phyloP scores from a whole-genome alignment of 1,284 basidiomycete genomes.

The Trichosporon asahii region DNA sequence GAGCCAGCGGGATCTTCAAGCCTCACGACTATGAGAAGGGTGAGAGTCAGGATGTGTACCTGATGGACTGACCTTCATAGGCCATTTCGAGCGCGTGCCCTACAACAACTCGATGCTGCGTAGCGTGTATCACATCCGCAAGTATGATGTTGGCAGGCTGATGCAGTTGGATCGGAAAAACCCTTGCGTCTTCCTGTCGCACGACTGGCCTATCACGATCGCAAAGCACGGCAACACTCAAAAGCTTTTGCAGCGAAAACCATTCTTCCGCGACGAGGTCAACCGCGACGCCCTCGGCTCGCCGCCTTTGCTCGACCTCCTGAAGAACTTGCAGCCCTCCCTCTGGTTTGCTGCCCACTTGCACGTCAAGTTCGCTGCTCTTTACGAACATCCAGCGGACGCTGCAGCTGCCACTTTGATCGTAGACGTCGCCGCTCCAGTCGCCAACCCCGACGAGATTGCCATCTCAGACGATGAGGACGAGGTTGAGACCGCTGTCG shows the following conservation, averaged over 20 bases:
- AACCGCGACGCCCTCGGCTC: slow-evolving; percentile 69
- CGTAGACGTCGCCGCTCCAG: not conserved
- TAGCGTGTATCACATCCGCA: slow-evolving; percentile 86
- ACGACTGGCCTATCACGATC: slow-evolving; percentile 93
- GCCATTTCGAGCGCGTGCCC: slow-evolving; percentile 58
- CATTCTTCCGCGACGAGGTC: slow-evolving; percentile 72
- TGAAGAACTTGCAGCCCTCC: slow-evolving; percentile 70
- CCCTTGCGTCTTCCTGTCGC: slow-evolving; percentile 74
- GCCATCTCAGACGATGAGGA: slow-evolving; percentile 60
- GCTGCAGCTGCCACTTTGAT: slow-evolving; percentile 4
- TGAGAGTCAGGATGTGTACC: slow-evolving; percentile 46
- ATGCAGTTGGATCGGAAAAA: slow-evolving; percentile 50
- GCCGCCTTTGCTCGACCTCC: slow-evolving; percentile 77
- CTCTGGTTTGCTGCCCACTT: slow-evolving; percentile 97
- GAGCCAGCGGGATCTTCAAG: slow-evolving; percentile 92
- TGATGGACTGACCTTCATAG: slow-evolving; percentile 31
- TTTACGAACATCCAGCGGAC: slow-evolving; percentile 57
- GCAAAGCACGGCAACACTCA: slow-evolving; percentile 72
- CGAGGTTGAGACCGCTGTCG: slow-evolving; percentile 25
- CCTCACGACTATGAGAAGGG: slow-evolving; percentile 71
- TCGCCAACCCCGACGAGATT: slow-evolving; percentile 68
- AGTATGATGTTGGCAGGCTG: slow-evolving; percentile 76
- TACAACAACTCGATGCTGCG: slow-evolving; percentile 66
- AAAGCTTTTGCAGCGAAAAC: slow-evolving; percentile 69
- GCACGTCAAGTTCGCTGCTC: slow-evolving; percentile 75